Conservation (phyloP, 495 filamentous ascomycete species). For the Penicillium angulare region DNA sequence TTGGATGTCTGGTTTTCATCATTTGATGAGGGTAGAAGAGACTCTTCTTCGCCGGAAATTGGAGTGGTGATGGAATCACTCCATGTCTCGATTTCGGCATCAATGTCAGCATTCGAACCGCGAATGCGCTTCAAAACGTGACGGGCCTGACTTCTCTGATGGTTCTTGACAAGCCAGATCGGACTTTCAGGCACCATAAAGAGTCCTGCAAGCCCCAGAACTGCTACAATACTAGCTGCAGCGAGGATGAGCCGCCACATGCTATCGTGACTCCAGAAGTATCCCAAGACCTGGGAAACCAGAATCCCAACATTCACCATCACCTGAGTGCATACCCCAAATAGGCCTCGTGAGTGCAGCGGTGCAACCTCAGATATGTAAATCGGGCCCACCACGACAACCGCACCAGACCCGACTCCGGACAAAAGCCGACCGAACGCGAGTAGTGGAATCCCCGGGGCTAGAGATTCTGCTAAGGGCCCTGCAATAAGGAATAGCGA, state of each 20-base stretch:
- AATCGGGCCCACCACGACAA: conserved; percentile 91
- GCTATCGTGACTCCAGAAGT: conserved; percentile 73
- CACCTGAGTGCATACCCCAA: conserved; percentile 89
- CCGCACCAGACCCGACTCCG: conserved; percentile 80
- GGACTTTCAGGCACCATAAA: conserved; percentile 80
- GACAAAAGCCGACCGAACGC: conserved; percentile 72
- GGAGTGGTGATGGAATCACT: conserved; percentile 50
- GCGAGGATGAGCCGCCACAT: conserved; percentile 83
- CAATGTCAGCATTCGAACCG: conserved; percentile 64
- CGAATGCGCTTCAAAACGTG: conserved; percentile 70
- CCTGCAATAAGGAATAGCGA: conserved; percentile 75
- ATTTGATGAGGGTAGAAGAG: conserved; percentile 38
- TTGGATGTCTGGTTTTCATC: conserved; percentile 26
- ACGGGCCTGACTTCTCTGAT: conserved; percentile 58
- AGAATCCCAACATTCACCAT: conserved; percentile 95
- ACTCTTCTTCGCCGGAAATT: conserved; percentile 43
- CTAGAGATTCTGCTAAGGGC: conserved; percentile 68
- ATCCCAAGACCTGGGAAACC: conserved; percentile 77
- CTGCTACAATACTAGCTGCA: conserved; percentile 66
- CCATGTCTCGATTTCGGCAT: conserved; percentile 70
- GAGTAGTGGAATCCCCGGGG: conserved; percentile 64
- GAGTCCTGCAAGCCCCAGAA: conserved; percentile 63
- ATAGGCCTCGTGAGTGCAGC: conserved; percentile 72
- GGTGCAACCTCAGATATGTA: conserved; percentile 92
- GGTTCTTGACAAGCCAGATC: conserved; percentile 73